These are phyloP conservation scores for Crotalaria pallida DNA, from an alignment of 306 rosid species.

Conservation along the genomic window DNA sequence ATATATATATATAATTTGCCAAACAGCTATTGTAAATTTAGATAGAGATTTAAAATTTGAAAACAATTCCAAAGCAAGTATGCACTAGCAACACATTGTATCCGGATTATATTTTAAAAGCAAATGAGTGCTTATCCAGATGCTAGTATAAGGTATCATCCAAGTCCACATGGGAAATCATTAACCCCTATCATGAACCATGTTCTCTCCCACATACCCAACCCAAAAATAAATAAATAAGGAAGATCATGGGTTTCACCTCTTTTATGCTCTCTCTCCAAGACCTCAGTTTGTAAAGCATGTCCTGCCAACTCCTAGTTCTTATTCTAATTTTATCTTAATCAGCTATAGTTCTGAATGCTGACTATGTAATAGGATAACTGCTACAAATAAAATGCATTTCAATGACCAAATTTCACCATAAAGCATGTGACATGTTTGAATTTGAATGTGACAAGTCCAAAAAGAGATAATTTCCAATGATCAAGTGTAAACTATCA, in stretches of 20 bases:
- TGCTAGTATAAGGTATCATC: not conserved
- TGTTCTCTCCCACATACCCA: not conserved
- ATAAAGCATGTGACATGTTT: not conserved
- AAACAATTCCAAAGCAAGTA: not conserved
- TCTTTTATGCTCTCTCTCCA: not conserved
- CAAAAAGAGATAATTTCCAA: not conserved
- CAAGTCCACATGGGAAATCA: not conserved
- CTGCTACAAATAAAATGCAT: not conserved
- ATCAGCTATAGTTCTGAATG: not conserved
- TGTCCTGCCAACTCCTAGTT: not conserved
- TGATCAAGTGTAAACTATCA: too few relatives aligned
- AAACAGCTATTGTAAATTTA: too few relatives aligned
- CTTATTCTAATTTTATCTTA: not conserved
- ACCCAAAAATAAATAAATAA: not conserved
- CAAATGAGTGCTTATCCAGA: not conserved
- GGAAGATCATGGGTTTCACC: not conserved
- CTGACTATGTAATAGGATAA: not conserved
- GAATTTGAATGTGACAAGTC: not conserved
- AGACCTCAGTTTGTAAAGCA: not conserved
- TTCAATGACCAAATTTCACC: constrained; percentile 1
- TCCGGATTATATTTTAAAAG: not conserved
- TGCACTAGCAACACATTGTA: constrained; percentile 7
- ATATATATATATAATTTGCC: too few relatives aligned
- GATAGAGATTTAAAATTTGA: too few relatives aligned
- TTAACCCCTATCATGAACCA: not conserved